Conservation (phyloP, 129 eudicot species). For the Oenanthe sinensis region DNA sequence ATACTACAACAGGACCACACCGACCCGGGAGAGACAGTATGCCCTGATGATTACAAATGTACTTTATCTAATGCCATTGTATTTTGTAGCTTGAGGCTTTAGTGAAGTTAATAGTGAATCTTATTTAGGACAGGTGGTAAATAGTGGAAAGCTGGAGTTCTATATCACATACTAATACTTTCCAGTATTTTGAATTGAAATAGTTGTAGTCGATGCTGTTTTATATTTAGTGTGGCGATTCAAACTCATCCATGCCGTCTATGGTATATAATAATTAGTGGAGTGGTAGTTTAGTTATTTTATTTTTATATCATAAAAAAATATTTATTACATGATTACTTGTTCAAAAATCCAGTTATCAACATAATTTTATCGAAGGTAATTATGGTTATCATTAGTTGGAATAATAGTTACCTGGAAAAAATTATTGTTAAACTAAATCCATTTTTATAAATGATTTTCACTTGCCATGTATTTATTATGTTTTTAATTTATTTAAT, state of each 20-base stretch:
- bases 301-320: no score
- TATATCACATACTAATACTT: not conserved
- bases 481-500: no score
- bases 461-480: no score
- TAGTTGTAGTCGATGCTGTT: not conserved
- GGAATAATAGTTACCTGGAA: no score
- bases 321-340: no score
- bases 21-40: not conserved
- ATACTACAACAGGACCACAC: not conserved
- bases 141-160: not conserved
- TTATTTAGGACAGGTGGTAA: not conserved
- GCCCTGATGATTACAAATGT: not conserved
- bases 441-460: no score
- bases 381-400: no score
- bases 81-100: not conserved
- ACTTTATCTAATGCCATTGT: not conserved
- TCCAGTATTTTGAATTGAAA: not conserved
- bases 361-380: no score
- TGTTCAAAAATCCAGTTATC: no score
- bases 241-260: not conserved
- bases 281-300: no score
- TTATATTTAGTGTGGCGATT: not conserved
- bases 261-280: no score
- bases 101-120: not conserved
- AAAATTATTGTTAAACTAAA: no score